phyloP scores from a whole-genome alignment of 768 basidiomycete genomes.

The Cystofilobasidium capitatum region DNA sequence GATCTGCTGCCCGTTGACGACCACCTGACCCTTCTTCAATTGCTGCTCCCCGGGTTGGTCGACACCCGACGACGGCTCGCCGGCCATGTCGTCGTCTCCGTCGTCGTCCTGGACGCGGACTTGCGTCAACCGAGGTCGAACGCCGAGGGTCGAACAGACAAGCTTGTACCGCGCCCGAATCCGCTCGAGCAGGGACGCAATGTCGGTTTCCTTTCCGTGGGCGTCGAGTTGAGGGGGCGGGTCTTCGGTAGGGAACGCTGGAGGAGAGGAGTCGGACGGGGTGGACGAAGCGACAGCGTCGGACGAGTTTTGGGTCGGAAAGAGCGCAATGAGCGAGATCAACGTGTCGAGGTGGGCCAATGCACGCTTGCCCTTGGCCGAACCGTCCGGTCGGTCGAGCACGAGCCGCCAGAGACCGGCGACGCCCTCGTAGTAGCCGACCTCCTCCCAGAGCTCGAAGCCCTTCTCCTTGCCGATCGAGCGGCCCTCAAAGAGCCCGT shows the following conservation, averaged over 20 bases:
- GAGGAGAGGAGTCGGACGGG: background rate
- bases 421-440: constrained; percentile 85
- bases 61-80: constrained; percentile 12
- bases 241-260: background rate
- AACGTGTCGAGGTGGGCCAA: constrained; percentile 58
- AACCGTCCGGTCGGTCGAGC: background rate
- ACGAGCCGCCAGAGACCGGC: constrained; percentile 55
- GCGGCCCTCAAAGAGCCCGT: constrained; percentile 83
- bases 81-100: background rate
- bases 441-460: constrained; percentile 94
- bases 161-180: constrained; percentile 81
- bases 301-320: constrained; percentile 67
- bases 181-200: constrained; percentile 64
- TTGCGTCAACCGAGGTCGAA: constrained; percentile 44
- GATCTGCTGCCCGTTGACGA: constrained; percentile 21
- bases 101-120: background rate
- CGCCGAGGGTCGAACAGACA: constrained; percentile 71
- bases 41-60: background rate
- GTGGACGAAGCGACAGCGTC: constrained; percentile 34
- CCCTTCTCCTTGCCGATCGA: constrained; percentile 80
- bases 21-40: constrained; percentile 15
- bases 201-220: constrained; percentile 45
- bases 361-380: constrained; percentile 46
- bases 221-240: background rate
- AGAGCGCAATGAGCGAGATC: constrained; percentile 59